These are phyloP conservation scores for Eucalyptus urophylla DNA, from an alignment of 345 rosid species.

Conservation along the genomic window DNA sequence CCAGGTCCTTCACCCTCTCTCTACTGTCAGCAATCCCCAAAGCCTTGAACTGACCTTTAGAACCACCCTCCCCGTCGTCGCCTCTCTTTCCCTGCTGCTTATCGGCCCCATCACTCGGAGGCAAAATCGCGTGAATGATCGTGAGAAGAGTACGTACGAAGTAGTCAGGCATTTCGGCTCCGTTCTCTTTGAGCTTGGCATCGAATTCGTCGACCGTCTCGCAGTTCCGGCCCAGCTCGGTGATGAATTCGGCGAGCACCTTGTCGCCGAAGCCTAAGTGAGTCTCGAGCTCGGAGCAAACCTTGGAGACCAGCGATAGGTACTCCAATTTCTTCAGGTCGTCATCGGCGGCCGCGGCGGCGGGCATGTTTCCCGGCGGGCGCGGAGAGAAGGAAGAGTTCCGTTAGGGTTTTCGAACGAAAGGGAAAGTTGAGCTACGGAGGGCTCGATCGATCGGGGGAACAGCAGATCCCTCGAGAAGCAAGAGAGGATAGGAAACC, in stretches of 20 bases:
- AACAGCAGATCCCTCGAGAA: background rate
- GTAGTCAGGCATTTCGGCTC: conserved; percentile 88
- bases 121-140: conserved; percentile 77
- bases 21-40: conserved; percentile 51
- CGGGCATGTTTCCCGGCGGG: background rate
- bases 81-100: conserved; percentile 13
- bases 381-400: background rate
- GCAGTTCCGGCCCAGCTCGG: conserved; percentile 52
- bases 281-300: conserved; percentile 68
- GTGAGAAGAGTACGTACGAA: conserved; percentile 68
- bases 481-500: background rate
- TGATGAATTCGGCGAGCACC: conserved; percentile 67
- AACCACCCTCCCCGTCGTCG: conserved; percentile 11
- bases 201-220: conserved; percentile 67
- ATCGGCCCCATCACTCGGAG: conserved; percentile 36
- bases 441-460: background rate
- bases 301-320: conserved; percentile 72
- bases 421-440: background rate
- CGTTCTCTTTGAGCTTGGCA: conserved; percentile 50
- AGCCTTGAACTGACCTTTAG: conserved; percentile 41
- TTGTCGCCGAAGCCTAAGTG: conserved; percentile 73
- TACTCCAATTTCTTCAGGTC: conserved; percentile 38
- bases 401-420: background rate
- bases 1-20: conserved; percentile 66
- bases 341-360: background rate